These are phyloP conservation scores for Hanseniaspora uvarum DNA, from an alignment of 1,139 yeast genomes.

Conservation along the genomic window DNA sequence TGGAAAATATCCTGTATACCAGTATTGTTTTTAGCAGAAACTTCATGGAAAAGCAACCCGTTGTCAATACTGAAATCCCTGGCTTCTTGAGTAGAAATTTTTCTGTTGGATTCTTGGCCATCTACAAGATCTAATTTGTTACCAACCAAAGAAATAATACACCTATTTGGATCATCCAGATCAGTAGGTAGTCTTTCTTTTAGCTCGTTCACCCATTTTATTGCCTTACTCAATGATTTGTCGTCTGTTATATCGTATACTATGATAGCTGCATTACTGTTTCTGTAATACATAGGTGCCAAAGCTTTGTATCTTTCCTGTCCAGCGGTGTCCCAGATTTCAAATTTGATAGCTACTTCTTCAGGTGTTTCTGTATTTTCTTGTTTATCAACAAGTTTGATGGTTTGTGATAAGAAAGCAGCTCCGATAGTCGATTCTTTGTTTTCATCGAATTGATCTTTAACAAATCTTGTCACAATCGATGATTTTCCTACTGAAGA, in stretches of 20 bases:
- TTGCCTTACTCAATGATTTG: conserved; percentile 75
- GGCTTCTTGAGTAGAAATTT: conserved; percentile 47
- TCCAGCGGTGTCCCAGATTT: conserved; percentile 86
- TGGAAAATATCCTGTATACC: conserved; percentile 73
- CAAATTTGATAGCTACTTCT: conserved; percentile 55
- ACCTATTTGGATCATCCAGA: conserved; percentile 59
- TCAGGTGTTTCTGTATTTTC: conserved; percentile 32
- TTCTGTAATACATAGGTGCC: conserved; percentile 79
- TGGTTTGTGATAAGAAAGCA: conserved; percentile 87
- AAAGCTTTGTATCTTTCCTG: conserved; percentile 73
- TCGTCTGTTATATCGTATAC: conserved; percentile 62
- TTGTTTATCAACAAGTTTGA: conserved; percentile 28
- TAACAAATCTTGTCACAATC: conserved; percentile 84
- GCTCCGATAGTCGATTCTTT: conserved; percentile 97
- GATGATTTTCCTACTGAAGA: conserved; percentile 95
- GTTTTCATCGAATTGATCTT: conserved; percentile 86
- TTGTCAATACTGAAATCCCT: conserved; percentile 58
- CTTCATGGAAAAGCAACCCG: conserved; percentile 74
- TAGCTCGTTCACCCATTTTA: conserved; percentile 90
- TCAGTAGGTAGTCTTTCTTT: conserved; percentile 48
- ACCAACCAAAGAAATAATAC: conserved; percentile 78
- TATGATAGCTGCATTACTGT: conserved; percentile 74
- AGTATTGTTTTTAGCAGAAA: conserved; percentile 85
- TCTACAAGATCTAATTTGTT: conserved; percentile 60
- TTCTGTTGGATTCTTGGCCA: conserved; percentile 37